phyloP scores from a whole-genome alignment of 164 flowering plant genomes.

The Akebia trifoliata region DNA sequence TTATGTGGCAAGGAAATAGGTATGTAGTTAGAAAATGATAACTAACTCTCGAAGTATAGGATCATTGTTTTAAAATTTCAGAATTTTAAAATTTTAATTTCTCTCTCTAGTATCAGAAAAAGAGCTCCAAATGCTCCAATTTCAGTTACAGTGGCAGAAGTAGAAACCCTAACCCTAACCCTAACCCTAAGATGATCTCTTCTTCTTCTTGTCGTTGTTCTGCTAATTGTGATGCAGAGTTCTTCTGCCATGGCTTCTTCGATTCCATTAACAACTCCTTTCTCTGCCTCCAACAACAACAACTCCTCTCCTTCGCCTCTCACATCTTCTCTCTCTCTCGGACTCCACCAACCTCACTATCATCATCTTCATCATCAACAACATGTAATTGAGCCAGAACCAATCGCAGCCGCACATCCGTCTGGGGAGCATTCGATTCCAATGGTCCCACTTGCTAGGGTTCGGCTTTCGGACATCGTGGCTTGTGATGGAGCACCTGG shows the following conservation, averaged over 20 bases:
- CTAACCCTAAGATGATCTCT: conserved; percentile 8
- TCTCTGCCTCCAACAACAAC: conserved; percentile 13
- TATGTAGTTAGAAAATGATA: too few relatives aligned
- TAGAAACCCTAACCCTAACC: too few relatives aligned
- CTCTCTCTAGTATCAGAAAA: not conserved
- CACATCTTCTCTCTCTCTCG: conserved; percentile 24
- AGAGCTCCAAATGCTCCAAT: not conserved
- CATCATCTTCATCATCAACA: conserved; percentile 17
- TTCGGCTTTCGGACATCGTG: conserved; percentile 58
- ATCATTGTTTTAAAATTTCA: too few relatives aligned
- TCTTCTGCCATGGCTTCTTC: conserved; percentile 28
- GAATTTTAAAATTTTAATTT: not conserved
- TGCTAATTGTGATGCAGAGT: conserved; percentile 22
- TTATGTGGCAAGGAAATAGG: too few relatives aligned
- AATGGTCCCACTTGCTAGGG: conserved; percentile 30
- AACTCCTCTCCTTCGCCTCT: conserved; percentile 16
- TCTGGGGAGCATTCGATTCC: conserved; percentile 16
- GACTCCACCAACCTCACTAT: conserved; percentile 2
- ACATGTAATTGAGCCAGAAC: conserved; percentile 23
- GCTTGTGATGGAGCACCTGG: conserved; percentile 78
- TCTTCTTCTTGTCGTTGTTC: too few relatives aligned
- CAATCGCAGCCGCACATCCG: conserved; percentile 29
- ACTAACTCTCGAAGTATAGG: too few relatives aligned
- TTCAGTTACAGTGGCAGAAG: not conserved
- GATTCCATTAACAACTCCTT: conserved; percentile 18